These are phyloP conservation scores for Pseudoperonospora humuli DNA, from an alignment of 352 stramenopile genomes.

Conservation along the genomic window DNA sequence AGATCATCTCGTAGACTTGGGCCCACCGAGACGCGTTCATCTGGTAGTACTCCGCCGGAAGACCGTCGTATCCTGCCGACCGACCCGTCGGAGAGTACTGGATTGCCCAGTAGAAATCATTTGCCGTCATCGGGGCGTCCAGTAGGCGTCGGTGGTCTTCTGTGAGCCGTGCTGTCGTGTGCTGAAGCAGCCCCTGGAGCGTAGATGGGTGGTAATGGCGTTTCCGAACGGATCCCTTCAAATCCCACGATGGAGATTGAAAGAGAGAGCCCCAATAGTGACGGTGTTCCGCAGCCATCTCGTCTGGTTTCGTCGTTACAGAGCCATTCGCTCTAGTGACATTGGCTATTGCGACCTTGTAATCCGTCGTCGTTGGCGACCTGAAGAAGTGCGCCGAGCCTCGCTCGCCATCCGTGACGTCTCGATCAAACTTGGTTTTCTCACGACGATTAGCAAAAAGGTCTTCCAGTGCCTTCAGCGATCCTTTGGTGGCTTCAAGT, in stretches of 20 bases:
- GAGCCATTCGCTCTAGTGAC: not conserved
- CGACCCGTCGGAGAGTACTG: not conserved
- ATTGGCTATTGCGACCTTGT: not conserved
- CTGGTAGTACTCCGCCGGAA: constrained; percentile 12
- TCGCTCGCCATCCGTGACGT: not conserved
- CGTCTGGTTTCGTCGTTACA: not conserved
- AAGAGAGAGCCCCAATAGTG: not conserved
- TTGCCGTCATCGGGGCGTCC: constrained; percentile 1
- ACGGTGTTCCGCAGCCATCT: constrained; percentile 2
- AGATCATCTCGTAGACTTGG: constrained; percentile 9
- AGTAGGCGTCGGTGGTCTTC: not conserved
- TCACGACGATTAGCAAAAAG: not conserved
- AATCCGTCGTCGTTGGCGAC: not conserved
- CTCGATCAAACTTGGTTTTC: constrained; percentile 3
- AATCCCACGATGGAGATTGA: not conserved
- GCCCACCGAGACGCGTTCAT: constrained; percentile 1
- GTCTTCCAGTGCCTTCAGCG: not conserved
- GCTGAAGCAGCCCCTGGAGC: not conserved
- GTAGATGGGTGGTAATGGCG: not conserved
- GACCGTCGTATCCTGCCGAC: constrained; percentile 3
- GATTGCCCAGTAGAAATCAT: constrained; percentile 15
- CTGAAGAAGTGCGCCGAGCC: constrained; percentile 3
- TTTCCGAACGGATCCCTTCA: no score
- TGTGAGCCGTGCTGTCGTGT: not conserved
- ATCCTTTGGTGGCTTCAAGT: not conserved